Evolutionary conservation across 2,329 filamentous ascomycete genomes (phyloP), one percentile per base, ranked within the genome.

Genomic region (Penicillium sp.): DNA sequence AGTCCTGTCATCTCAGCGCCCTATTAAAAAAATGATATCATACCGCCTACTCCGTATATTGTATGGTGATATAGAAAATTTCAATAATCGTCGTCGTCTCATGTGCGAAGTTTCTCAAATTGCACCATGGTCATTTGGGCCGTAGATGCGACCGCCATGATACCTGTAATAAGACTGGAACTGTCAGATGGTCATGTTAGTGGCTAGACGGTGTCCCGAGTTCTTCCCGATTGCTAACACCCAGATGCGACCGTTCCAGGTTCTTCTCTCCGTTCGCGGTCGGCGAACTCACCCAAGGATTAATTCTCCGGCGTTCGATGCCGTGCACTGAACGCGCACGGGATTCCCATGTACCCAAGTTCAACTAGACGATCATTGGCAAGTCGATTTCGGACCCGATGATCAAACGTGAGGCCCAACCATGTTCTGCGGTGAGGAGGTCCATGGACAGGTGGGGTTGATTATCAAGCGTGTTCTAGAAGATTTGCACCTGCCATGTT

Each of bases 401-500:
- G 55, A 43, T 29, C 27, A 37, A 52, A 38, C 17, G 23, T 19
- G 37, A 51, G n/a, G 17, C 8, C 46, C 38, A 43, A 50, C 54
- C 54, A 47, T 35, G n/a, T 54, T 15, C 21, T 23, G 17, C 15
- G 31, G n/a, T 31, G 53, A 25, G 38, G 42, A 25, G 15, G 19
- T 17, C 27, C n/a, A 33, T 47, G 43, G 17, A 27, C 12, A n/a
- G 46, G 35, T 35, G 40, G 13, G 5, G 27, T 47, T 23, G 38
- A n/a, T 42, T 37, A 43, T 29, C 46, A 43, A 43, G 40, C 38
- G 19, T 31, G 23, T 57, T 54, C 50, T 31, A 42, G 55, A 57
- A 54, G 42, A 54, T 43, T 48, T 54, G 42, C 17, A 53, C 21
- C 46, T 45, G 25, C 13, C 25, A 35, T 21, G n/a, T 48, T 52